A percentile compares a stretch with the other conserved stretches of the same genome.
Conservation (phyloP, 1,284 basidiomycete species). For the Leccinum pachyderme region DNA sequence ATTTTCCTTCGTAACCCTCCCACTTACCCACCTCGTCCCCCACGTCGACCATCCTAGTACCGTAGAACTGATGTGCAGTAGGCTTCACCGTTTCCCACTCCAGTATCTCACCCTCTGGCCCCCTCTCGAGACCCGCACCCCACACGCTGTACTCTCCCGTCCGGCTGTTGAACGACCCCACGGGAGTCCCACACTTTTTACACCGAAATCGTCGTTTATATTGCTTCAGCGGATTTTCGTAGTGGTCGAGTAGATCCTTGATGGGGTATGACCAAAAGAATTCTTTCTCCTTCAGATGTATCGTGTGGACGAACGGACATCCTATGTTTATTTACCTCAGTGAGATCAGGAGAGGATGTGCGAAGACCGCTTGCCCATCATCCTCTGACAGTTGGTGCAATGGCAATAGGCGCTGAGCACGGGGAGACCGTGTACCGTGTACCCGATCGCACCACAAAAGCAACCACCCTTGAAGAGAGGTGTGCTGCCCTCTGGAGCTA, state of each 20-base stretch:
- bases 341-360: background rate
- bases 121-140: constrained; percentile 52
- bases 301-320: constrained; percentile 58
- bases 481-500: constrained; percentile 8
- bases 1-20: constrained; percentile 55
- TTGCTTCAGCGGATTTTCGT: constrained; percentile 45
- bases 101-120: constrained; percentile 45
- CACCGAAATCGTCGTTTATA: constrained; percentile 61
- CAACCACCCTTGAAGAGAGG: constrained; percentile 42
- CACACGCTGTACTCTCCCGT: constrained; percentile 51
- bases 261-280: constrained; percentile 53
- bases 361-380: constrained; percentile 41
- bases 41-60: constrained; percentile 55
- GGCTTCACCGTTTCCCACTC: constrained; percentile 53
- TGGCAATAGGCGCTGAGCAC: constrained; percentile 60
- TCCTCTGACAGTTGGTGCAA: constrained; percentile 60
- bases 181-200: constrained; percentile 51
- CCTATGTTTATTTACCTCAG: constrained; percentile 35
- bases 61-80: constrained; percentile 64
- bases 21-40: constrained; percentile 56
- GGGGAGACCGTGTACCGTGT: constrained; percentile 45
- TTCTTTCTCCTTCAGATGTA: constrained; percentile 48
- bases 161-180: constrained; percentile 50
- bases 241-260: constrained; percentile 41
- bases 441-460: constrained; percentile 52